These are phyloP conservation scores for Lecanicillium sp. DNA, from an alignment of 2,329 filamentous ascomycete genomes.

Conservation along the genomic window DNA sequence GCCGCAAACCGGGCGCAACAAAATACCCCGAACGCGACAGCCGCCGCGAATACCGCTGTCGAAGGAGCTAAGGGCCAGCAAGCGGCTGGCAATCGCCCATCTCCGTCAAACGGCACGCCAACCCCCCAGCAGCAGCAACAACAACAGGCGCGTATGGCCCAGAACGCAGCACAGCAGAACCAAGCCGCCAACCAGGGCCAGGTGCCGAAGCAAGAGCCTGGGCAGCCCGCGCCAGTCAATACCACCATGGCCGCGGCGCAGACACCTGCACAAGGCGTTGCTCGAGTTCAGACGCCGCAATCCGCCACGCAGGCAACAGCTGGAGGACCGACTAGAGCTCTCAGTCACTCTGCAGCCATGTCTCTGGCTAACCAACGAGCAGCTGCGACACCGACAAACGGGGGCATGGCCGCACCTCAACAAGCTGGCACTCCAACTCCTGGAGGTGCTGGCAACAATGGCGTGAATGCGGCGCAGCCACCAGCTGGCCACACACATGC, in stretches of 20 bases:
- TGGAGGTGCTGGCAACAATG: conserved; percentile 12
- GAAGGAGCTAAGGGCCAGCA: conserved; percentile 39
- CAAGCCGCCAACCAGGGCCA: conserved; percentile 10
- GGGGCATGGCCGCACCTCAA: conserved; percentile 16
- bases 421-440: conserved; percentile 11
- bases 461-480: conserved; percentile 14
- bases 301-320: conserved; percentile 29
- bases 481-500: conserved; percentile 39
- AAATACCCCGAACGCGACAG: conserved; percentile 23
- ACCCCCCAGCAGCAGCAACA: conserved; percentile 18
- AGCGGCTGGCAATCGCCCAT: conserved; percentile 19
- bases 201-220: conserved; percentile 22
- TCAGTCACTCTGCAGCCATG: conserved; percentile 43
- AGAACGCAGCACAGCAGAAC: conserved; percentile 12
- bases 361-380: conserved; percentile 38
- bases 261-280: conserved; percentile 41
- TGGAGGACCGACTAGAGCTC: conserved; percentile 30
- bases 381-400: conserved; percentile 24
- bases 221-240: conserved; percentile 38
- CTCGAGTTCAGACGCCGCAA: conserved; percentile 43
- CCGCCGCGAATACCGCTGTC: conserved; percentile 34
- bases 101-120: conserved; percentile 20
- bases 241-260: conserved; percentile 34
- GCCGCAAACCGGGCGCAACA: conserved; percentile 11
- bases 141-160: conserved; percentile 21